phyloP scores from a whole-genome alignment of 352 stramenopile species.

The Phytopythium cucurbitacearum region DNA sequence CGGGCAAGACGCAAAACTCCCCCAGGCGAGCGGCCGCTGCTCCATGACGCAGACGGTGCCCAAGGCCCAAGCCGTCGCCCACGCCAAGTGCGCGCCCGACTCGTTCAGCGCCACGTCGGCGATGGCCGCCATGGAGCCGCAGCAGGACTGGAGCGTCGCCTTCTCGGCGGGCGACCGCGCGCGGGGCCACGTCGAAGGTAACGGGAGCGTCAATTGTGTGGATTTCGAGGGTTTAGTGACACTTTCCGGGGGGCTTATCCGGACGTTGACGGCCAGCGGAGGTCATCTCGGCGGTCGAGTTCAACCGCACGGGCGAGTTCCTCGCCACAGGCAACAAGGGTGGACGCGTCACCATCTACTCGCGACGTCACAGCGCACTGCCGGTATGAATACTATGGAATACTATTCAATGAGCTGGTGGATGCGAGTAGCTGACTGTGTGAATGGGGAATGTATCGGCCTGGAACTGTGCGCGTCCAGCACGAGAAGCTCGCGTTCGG shows the following conservation, averaged over 20 bases:
- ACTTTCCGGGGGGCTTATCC: no score
- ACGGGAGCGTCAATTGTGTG: no score
- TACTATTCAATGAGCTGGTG: neutral
- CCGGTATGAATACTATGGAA: conserved; percentile 13
- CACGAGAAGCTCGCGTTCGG: conserved; percentile 27
- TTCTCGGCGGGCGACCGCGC: conserved; percentile 49
- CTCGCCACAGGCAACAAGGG: conserved; percentile 94
- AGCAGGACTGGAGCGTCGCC: conserved; percentile 42
- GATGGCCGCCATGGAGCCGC: conserved; percentile 10
- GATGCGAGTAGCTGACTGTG: no score
- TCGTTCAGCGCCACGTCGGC: conserved; percentile 6
- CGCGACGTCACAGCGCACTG: conserved; percentile 30
- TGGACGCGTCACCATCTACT: conserved; percentile 90
- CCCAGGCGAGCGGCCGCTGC: conserved; percentile 2
- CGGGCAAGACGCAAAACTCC: no score
- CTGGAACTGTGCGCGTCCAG: conserved; percentile 6
- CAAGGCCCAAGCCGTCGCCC: conserved; percentile 4
- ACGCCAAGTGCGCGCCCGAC: conserved; percentile 19
- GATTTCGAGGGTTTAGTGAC: no score
- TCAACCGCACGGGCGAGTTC: conserved; percentile 89
- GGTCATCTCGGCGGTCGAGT: conserved; percentile 94
- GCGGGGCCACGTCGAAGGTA: conserved; percentile 65
- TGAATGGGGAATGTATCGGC: no score
- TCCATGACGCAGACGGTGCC: conserved; percentile 27
- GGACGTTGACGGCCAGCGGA: conserved; percentile 52